These are phyloP conservation scores for Cytospora mali DNA, from an alignment of 2,329 filamentous ascomycete genomes.

Conservation along the genomic window DNA sequence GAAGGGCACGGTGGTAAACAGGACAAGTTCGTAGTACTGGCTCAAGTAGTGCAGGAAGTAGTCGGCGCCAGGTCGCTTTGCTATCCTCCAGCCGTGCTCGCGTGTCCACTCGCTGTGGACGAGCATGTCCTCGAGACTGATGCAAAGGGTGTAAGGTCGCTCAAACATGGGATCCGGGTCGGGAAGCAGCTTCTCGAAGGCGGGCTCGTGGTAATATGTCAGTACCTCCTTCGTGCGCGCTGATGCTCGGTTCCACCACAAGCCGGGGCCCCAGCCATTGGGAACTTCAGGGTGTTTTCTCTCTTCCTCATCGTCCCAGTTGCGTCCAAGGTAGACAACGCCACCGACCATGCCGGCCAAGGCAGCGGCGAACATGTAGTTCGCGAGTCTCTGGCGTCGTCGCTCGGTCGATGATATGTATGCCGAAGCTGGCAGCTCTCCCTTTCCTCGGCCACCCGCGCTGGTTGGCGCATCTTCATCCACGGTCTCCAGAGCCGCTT, in stretches of 20 bases:
- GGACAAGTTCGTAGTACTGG: constrained; percentile 96
- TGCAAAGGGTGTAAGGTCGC: constrained; percentile 87
- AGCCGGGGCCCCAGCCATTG: constrained; percentile 73
- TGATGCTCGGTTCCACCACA: constrained; percentile 80
- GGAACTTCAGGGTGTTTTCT: constrained; percentile 70
- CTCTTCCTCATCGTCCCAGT: constrained; percentile 83
- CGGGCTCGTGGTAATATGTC: constrained; percentile 93
- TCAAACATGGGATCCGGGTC: constrained; percentile 77
- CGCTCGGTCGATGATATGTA: constrained; percentile 92
- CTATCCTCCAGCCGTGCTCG: constrained; percentile 92
- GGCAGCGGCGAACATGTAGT: constrained; percentile 69
- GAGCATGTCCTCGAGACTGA: constrained; percentile 91
- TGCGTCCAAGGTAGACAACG: constrained; percentile 77
- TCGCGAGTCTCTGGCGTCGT: constrained; percentile 74
- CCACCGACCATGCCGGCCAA: constrained; percentile 59
- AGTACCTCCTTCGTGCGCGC: constrained; percentile 75
- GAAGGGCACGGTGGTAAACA: constrained; percentile 89
- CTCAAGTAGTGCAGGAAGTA: constrained; percentile 97
- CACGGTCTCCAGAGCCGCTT: constrained; percentile 40
- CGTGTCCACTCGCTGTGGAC: constrained; percentile 94
- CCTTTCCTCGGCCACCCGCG: constrained; percentile 58
- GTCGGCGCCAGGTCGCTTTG: constrained; percentile 92
- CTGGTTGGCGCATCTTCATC: constrained; percentile 41
- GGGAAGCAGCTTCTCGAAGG: constrained; percentile 90
- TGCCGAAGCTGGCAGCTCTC: constrained; percentile 73